Evolutionary conservation across 2,329 filamentous ascomycete genomes (phyloP).

Genomic region (Penicillium sp.): DNA sequence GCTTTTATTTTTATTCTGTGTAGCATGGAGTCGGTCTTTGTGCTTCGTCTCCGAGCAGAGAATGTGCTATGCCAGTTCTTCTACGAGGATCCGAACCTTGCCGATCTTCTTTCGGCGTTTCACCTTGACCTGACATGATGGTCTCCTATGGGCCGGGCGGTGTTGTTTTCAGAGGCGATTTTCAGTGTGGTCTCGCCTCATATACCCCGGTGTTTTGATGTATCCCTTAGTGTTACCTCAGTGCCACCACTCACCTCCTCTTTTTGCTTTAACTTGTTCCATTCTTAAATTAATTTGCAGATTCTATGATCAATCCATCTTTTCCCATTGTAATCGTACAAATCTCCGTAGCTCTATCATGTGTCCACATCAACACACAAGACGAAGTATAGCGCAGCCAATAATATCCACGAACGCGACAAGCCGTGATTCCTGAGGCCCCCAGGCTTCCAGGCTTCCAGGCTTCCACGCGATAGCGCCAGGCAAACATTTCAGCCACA

Average conservation of each 20-base stretch:
- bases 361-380: too few species aligned
- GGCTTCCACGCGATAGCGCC: background rate
- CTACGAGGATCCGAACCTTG: conserved; percentile 8
- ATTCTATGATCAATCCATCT: conserved; percentile 1
- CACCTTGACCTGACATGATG: conserved; percentile 29
- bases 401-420: background rate
- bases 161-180: conserved; percentile 30
- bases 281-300: background rate
- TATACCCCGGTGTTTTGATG: conserved; percentile 35
- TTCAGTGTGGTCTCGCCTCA: conserved; percentile 29
- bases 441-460: background rate
- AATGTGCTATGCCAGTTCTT: conserved; percentile 8
- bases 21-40: conserved; percentile 18
- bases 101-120: conserved; percentile 30
- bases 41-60: conserved; percentile 2
- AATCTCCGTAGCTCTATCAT: background rate
- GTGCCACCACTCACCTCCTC: background rate
- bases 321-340: background rate
- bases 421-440: conserved; percentile 4
- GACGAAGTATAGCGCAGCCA: conserved; percentile 9
- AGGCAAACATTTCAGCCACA: conserved; percentile 8
- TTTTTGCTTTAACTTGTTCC: background rate
- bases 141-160: conserved; percentile 28
- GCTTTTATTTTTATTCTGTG: conserved; percentile 4
- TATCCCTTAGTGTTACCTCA: conserved; percentile 4